Evolutionary conservation across 164 flowering plant species (phyloP), one percentile per base, ranked within the genome.

Genomic region (Tetrastigma voinierianum): DNA sequence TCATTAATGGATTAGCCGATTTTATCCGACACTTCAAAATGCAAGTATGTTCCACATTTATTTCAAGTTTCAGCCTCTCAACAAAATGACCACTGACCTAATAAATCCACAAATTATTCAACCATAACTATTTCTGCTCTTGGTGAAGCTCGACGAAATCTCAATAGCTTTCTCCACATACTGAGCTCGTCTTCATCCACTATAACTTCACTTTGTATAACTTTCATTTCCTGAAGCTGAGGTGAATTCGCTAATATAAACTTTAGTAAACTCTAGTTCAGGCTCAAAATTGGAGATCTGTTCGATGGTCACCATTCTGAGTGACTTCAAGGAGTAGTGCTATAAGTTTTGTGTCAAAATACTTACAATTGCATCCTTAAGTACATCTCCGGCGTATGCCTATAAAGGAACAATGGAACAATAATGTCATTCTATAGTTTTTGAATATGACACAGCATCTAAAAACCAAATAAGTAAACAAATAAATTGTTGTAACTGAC

Each of bases 191-290:
- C 44, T 18, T 58, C 56, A 23, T 13, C 32, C 20, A 8, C 14
- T 19, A 2, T 49, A 16, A 2, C 16, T 13, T 1, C 15, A 4
- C 2, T 20, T 9, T 15, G 49, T 8, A 18, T n/a, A 6, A 67
- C 60, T n/a, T 3, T 5, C 48, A 59, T 25, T 20, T 9, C 21
- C 59, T 59, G 24, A 2, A 67, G 58, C 10, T 2, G 0, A 25
- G 58, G 64, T 13, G 64, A 67, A 16, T 32, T 60, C 18, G 64
- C 64, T 12, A 67, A 43, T 23, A 67, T 1, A 49, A 59, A 53
- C 64, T 67, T 59, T 18, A 67, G n/a, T 67, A 18, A 67, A 43
- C 21, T 59, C 19, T 58, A 67, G 2, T 7, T 67, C 58, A 32
- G 59, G 46, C 57, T 12, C 40, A 2, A 25, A 1, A 8, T 59